Conservation (phyloP, 176 grass and related monocot species). For the Lolium perenne region DNA sequence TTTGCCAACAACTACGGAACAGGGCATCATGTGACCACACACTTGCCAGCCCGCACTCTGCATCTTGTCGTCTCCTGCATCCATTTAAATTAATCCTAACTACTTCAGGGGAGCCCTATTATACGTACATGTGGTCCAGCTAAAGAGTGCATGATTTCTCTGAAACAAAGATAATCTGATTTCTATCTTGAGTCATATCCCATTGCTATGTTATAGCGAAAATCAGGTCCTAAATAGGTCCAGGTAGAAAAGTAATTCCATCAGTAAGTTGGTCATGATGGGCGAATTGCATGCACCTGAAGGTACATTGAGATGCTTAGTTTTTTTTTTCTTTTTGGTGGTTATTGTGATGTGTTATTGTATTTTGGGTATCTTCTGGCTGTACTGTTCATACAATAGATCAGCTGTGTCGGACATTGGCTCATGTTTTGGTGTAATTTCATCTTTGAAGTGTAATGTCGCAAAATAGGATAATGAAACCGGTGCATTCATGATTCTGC, state of each 20-base stretch:
- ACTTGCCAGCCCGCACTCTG: neutral
- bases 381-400: neutral
- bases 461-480: neutral
- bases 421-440: neutral
- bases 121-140: too few species aligned
- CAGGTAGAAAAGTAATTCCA: neutral
- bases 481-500: neutral
- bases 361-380: slow-evolving; percentile 3
- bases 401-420: neutral
- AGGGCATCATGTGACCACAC: neutral
- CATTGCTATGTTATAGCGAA: too few species aligned
- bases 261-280: neutral
- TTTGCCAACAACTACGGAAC: neutral
- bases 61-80: neutral
- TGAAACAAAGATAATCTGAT: neutral
- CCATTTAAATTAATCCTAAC: neutral
- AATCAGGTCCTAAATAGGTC: neutral
- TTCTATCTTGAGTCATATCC: neutral
- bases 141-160: neutral
- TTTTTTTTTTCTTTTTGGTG: neutral
- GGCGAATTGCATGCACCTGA: neutral
- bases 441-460: neutral
- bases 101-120: neutral
- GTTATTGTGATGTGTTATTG: neutral
- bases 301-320: neutral